Percentiles rank a stretch among this genome's conserved stretches.
These are phyloP conservation scores for Exobasidium rhododendri DNA, from an alignment of 1,284 basidiomycete genomes.

Conservation along the genomic window DNA sequence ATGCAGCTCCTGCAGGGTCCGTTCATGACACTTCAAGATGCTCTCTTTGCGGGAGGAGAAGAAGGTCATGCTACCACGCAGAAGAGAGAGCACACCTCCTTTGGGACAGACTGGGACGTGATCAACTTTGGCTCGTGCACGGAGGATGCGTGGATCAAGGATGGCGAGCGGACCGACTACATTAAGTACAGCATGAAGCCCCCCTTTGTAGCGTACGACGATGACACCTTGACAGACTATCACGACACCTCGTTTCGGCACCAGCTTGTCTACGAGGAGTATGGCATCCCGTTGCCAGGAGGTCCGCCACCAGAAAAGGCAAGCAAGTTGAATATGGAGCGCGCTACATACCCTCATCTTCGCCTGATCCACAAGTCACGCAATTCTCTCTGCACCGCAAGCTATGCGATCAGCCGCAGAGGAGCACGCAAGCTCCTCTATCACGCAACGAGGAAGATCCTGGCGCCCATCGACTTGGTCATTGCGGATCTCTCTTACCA, in stretches of 20 bases:
- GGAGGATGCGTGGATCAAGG: neutral
- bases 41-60: neutral
- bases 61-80: too few relatives aligned
- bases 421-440: neutral
- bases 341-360: neutral
- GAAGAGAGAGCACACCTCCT: neutral
- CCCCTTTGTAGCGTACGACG: neutral
- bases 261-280: neutral
- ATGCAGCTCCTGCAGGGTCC: neutral
- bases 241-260: neutral
- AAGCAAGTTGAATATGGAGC: neutral
- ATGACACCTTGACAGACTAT: neutral
- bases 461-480: neutral
- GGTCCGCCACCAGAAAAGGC: neutral
- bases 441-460: neutral
- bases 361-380: neutral
- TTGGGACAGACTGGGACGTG: neutral
- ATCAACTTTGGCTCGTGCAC: neutral
- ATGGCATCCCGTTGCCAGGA: neutral
- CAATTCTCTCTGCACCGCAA: neutral
- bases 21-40: neutral
- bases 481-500: neutral
- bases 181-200: neutral
- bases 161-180: neutral
- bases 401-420: neutral